These are phyloP conservation scores for Chaetomidium leptoderma DNA, from an alignment of 495 filamentous ascomycete species.

Conservation along the genomic window DNA sequence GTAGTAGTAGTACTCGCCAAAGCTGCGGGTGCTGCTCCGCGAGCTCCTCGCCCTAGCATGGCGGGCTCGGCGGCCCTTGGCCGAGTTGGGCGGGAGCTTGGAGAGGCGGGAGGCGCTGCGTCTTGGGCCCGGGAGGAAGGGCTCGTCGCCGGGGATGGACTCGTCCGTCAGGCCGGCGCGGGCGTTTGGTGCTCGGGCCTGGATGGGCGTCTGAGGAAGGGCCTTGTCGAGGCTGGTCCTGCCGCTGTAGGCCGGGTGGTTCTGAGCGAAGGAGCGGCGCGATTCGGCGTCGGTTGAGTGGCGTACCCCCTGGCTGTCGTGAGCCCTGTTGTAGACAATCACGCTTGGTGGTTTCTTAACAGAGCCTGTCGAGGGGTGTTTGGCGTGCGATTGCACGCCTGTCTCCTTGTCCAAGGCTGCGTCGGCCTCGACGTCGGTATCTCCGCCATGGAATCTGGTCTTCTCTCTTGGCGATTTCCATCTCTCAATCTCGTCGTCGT, in stretches of 20 bases:
- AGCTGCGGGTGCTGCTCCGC: slow-evolving; percentile 42
- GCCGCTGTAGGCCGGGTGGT: slow-evolving; percentile 16
- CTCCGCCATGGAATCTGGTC: slow-evolving; percentile 13
- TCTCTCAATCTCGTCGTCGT: slow-evolving; percentile 50
- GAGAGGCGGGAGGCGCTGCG: slow-evolving; percentile 42
- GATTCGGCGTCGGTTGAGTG: slow-evolving; percentile 36
- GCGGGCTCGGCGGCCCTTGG: slow-evolving; percentile 24
- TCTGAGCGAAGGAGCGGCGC: slow-evolving; percentile 30
- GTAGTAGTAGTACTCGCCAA: slow-evolving; percentile 30
- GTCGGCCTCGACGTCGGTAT: slow-evolving; percentile 24
- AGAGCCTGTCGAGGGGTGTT: slow-evolving; percentile 38
- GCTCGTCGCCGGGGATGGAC: slow-evolving; percentile 45
- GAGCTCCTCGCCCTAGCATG: slow-evolving; percentile 37
- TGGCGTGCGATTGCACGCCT: slow-evolving; percentile 28
- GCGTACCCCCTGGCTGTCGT: slow-evolving; percentile 13
- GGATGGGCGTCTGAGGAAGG: slow-evolving; percentile 42
- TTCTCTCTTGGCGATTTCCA: slow-evolving; percentile 42
- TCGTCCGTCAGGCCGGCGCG: slow-evolving; percentile 48
- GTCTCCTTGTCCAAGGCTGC: slow-evolving; percentile 22
- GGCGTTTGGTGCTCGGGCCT: slow-evolving; percentile 47
- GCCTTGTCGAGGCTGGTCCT: slow-evolving; percentile 39
- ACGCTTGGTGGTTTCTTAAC: slow-evolving; percentile 42
- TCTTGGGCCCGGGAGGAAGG: slow-evolving; percentile 40
- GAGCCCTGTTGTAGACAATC: slow-evolving; percentile 42
- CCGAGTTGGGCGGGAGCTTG: slow-evolving; percentile 35